phyloP scores from a whole-genome alignment of 192 early-diverging fungal species.

The Chytriomyces hyalinus region DNA sequence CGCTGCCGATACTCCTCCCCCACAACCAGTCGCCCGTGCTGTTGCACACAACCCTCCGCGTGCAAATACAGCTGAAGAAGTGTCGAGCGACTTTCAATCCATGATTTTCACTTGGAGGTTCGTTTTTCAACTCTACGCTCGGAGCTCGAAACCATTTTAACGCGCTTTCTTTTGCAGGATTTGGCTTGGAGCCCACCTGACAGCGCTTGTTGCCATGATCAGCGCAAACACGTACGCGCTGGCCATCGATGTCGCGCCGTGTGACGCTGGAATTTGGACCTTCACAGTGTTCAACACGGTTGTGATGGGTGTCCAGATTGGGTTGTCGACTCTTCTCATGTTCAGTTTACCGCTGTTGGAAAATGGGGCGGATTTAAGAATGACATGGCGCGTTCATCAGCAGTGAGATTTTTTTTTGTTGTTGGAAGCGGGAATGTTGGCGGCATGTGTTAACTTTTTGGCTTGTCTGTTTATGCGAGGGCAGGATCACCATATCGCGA shows the following conservation, averaged over 20 bases:
- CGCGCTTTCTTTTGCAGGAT: neutral
- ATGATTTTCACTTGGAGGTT: slow-evolving; percentile 25
- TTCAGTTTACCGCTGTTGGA: neutral
- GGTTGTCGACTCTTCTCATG: neutral
- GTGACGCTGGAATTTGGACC: neutral
- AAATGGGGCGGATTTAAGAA: slow-evolving; percentile 8
- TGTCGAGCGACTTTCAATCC: neutral
- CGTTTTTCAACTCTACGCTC: no score
- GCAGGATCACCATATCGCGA: neutral
- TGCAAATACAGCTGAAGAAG: no score
- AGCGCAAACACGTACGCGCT: neutral
- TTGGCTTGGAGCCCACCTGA: slow-evolving; percentile 3
- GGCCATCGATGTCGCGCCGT: neutral
- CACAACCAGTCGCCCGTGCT: no score
- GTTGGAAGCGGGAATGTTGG: neutral
- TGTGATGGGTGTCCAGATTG: slow-evolving; percentile 17
- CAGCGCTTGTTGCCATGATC: slow-evolving; percentile 1
- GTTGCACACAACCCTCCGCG: no score
- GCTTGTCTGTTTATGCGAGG: neutral
- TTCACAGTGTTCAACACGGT: slow-evolving; percentile 2
- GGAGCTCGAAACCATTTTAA: no score
- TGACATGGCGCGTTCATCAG: slow-evolving; percentile 26
- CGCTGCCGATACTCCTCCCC: neutral
- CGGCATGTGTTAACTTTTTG: neutral
- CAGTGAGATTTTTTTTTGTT: neutral